phyloP scores from a whole-genome alignment of 2,329 filamentous ascomycete genomes.

The Truncatella angustata region DNA sequence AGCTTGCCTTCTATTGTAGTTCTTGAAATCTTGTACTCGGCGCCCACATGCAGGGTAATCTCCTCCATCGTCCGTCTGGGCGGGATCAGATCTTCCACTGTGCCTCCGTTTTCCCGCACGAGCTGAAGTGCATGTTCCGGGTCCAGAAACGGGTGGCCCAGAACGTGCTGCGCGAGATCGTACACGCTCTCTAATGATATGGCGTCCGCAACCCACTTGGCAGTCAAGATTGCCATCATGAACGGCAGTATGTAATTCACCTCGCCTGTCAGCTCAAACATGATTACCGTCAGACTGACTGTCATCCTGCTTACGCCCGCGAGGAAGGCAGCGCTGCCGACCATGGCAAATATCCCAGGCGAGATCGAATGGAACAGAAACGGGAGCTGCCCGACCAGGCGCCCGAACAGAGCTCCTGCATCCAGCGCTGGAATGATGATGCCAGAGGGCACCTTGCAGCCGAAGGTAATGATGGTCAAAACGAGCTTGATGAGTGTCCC shows the following conservation, averaged over 20 bases:
- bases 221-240: slow-evolving; percentile 1
- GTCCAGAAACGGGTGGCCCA: background rate
- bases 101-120: background rate
- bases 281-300: background rate
- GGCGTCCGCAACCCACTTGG: background rate
- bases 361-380: background rate
- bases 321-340: background rate
- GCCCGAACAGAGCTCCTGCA: background rate
- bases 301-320: slow-evolving; percentile 1
- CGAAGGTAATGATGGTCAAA: slow-evolving; percentile 53
- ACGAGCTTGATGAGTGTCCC: slow-evolving; percentile 53
- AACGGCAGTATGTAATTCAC: slow-evolving; percentile 3
- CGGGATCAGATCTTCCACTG: background rate
- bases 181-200: background rate
- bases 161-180: slow-evolving; percentile 2
- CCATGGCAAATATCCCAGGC: background rate
- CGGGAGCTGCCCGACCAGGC: background rate
- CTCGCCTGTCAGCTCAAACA: slow-evolving; percentile 3
- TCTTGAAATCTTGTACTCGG: background rate
- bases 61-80: background rate
- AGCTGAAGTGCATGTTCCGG: background rate
- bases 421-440: slow-evolving; percentile 46
- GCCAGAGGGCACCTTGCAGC: slow-evolving; percentile 58
- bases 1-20: slow-evolving; percentile 52
- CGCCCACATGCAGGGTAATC: background rate